phyloP scores from a whole-genome alignment of 306 rosid genomes.

The Lathyrus oleraceus region DNA sequence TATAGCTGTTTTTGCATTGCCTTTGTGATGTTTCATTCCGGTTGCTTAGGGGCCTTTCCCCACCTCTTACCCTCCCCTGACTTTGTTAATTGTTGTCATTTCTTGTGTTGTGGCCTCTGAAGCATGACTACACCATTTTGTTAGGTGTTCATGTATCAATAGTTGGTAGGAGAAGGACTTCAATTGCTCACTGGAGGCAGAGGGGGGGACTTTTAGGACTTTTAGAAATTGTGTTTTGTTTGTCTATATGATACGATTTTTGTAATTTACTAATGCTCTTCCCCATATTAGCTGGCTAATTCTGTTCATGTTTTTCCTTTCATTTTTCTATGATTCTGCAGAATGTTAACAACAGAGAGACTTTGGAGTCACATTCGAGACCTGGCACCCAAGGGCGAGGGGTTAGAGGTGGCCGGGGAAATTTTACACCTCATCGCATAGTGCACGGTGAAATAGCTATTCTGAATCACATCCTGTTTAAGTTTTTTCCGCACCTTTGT shows the following conservation, averaged over 20 bases:
- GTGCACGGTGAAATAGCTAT: conserved; percentile 62
- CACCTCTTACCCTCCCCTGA: not conserved
- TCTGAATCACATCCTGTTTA: conserved; percentile 26
- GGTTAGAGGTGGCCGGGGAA: conserved; percentile 71
- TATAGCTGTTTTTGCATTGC: not conserved
- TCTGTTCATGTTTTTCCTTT: conserved; percentile 24
- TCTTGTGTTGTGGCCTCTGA: not conserved
- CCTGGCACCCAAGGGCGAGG: conserved; percentile 76
- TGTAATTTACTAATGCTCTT: not conserved
- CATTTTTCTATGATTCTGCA: conserved; percentile 45
- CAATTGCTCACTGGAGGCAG: conserved; percentile 16
- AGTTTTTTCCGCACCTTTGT: not conserved
- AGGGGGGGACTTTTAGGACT: conserved; percentile 3
- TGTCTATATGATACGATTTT: not conserved
- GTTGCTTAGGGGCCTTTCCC: not conserved
- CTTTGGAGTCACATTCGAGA: conserved; percentile 72
- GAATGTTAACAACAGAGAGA: conserved; percentile 72
- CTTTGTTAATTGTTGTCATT: conserved; percentile 23
- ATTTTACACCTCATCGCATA: conserved; percentile 54
- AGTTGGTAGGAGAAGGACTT: conserved; percentile 16
- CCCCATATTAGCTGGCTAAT: conserved; percentile 14
- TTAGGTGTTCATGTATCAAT: conserved; percentile 16
- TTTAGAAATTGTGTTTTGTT: conserved; percentile 19
- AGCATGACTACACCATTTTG: conserved; percentile 8
- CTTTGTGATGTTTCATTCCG: not conserved